Percentiles rank a stretch among this genome's conserved stretches.
These are phyloP conservation scores for Pyrenophora graminea DNA, from an alignment of 2,329 filamentous ascomycete species.

Conservation along the genomic window DNA sequence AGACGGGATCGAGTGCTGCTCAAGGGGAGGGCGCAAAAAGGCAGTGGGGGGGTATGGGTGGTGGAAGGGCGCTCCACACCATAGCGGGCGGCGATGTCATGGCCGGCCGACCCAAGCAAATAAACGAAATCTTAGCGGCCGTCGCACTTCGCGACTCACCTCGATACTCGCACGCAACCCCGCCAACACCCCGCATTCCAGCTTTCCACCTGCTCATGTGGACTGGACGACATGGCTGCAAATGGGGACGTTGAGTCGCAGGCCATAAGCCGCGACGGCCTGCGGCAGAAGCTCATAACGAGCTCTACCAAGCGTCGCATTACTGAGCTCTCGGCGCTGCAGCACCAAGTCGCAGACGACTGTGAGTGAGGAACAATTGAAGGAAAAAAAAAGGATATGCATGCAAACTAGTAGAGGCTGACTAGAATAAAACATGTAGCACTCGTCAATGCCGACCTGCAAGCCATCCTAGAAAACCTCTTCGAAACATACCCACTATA, in stretches of 20 bases:
- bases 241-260: conserved; percentile 41
- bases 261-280: conserved; percentile 39
- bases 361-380: conserved; percentile 40
- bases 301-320: conserved; percentile 56
- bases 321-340: conserved; percentile 50
- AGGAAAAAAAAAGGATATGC: background rate
- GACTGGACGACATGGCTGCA: conserved; percentile 43
- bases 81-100: conserved; percentile 21
- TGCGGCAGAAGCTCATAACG: conserved; percentile 50
- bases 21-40: conserved; percentile 7
- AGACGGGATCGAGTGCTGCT: conserved; percentile 1
- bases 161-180: conserved; percentile 25
- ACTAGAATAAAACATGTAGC: conserved; percentile 32
- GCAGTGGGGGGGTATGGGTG: conserved; percentile 8
- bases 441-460: conserved; percentile 50
- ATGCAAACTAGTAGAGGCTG: conserved; percentile 11
- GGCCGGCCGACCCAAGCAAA: conserved; percentile 5
- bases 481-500: conserved; percentile 90
- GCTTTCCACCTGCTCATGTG: conserved; percentile 33
- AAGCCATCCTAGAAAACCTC: conserved; percentile 69
- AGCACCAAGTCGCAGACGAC: conserved; percentile 50
- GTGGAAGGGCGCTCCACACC: conserved; percentile 22
- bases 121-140: conserved; percentile 25
- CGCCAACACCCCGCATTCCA: conserved; percentile 32
- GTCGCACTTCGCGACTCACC: conserved; percentile 7